Percentiles rank a stretch among this genome's conserved stretches.
These are phyloP conservation scores for Crithidia sp. DNA, from an alignment of 208 protist species.

Conservation along the genomic window DNA sequence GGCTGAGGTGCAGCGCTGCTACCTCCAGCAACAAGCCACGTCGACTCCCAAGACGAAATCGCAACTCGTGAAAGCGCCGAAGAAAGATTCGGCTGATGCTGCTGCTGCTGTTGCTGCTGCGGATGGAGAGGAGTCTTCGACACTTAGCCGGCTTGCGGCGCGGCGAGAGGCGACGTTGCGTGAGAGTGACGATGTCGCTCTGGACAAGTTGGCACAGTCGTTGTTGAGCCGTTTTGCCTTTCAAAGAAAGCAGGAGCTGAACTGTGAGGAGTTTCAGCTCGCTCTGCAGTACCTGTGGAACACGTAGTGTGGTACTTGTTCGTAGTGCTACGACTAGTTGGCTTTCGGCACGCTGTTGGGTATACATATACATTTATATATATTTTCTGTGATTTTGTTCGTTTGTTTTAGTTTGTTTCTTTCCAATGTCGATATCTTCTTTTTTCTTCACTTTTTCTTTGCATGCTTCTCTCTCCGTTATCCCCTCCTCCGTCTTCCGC, in stretches of 20 bases:
- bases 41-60: too few species aligned
- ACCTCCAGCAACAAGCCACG: slow-evolving; percentile 9
- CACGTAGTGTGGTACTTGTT: slow-evolving; percentile 14
- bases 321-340: not conserved
- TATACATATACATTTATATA: too few species aligned
- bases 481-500: too few species aligned
- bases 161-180: not conserved
- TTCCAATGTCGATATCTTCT: not conserved
- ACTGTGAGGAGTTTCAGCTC: slow-evolving; percentile 76
- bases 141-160: slow-evolving; percentile 11
- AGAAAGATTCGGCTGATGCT: not conserved
- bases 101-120: not conserved
- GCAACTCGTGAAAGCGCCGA: not conserved
- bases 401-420: not conserved
- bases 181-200: slow-evolving; percentile 8
- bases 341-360: too few species aligned
- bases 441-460: not conserved
- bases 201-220: slow-evolving; percentile 10
- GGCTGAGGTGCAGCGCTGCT: slow-evolving; percentile 26
- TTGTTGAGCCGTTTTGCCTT: slow-evolving; percentile 46
- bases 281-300: slow-evolving; percentile 62
- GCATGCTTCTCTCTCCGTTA: too few species aligned
- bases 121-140: not conserved
- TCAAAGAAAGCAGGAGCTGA: slow-evolving; percentile 39
- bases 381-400: not conserved